Base-by-base conservation (phyloP, 305 asterid species). In the Plantago coronopus region DNA sequence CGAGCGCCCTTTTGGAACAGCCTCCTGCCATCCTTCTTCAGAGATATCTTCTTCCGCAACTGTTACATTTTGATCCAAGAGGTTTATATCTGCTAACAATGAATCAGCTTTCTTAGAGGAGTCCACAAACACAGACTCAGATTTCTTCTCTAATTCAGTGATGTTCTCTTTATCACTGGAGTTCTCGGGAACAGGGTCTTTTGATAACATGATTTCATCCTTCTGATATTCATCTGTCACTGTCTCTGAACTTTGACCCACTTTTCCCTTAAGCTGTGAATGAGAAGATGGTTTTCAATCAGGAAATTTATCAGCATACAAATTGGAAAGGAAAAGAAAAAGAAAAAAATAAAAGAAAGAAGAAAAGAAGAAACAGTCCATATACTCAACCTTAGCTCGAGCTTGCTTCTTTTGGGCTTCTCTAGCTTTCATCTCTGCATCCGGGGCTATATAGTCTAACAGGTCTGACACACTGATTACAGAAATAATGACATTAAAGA, bases 11-110 rank as follows among this genome's bases (percentile, higher is more conserved):
- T 84, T 91, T 23, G 93, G 95, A 40, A 77, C 64, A 74, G 98
- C 98, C 75, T 91, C 98, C 77, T 90, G 97, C 97, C 97, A 90
- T 69, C 97, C 97, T 81, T 85, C 95, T 54, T 77, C 97, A 20
- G 86, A 83, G 49, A 67, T 22, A 25, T 85, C 90, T 23, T 75
- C 95, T n/a, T 68, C 67, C 17, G 58, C 81, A 59, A 72, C 46
- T 20, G 63, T 78, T 27, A 74, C 83, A 46, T 49, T 81, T 69
- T 74, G 80, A 69, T 76, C 81, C 69, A 67, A 38, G 45, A 66
- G 15, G 13, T 69, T 27, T 64, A 76, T 79, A 7, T 79, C 83
- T 22, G 68, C 50, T 59, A 67, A 44, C 46, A 59, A 16, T 25
- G 63, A 34, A 62, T 79, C 86, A 1, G 73, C 53, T 7, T 54